These are phyloP conservation scores for Copromyces sp. DNA, from an alignment of 495 filamentous ascomycete species.

Conservation along the genomic window DNA sequence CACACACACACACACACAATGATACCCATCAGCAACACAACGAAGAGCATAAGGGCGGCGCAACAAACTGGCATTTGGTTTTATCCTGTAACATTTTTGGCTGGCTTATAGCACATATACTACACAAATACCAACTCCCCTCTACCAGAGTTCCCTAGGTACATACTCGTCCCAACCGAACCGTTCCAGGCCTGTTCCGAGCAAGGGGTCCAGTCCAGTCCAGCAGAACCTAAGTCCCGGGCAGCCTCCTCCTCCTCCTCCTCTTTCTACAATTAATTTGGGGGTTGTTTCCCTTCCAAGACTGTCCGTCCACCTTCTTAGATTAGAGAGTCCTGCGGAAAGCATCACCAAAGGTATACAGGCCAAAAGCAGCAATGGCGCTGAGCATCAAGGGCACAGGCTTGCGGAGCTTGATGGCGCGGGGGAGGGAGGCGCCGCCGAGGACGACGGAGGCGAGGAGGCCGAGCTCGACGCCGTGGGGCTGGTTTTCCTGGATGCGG, in stretches of 20 bases:
- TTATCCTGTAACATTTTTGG: background rate
- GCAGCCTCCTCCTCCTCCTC: background rate
- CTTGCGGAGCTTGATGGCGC: slow-evolving; percentile 71
- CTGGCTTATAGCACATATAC: background rate
- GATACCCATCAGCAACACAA: background rate
- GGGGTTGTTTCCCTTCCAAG: background rate
- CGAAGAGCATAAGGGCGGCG: background rate
- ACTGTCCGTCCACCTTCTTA: background rate
- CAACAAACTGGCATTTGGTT: background rate
- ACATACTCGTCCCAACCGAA: no score
- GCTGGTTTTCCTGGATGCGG: slow-evolving; percentile 52
- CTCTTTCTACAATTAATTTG: background rate
- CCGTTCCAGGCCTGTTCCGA: no score
- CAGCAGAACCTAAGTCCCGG: background rate
- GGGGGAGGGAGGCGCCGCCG: slow-evolving; percentile 70
- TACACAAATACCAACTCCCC: background rate
- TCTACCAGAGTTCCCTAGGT: background rate
- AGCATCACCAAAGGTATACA: slow-evolving; percentile 51
- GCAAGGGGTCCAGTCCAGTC: no score
- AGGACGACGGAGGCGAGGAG: slow-evolving; percentile 73
- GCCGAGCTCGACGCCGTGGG: slow-evolving; percentile 65
- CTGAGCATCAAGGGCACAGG: slow-evolving; percentile 66
- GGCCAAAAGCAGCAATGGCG: slow-evolving; percentile 47
- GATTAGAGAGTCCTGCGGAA: slow-evolving; percentile 28
- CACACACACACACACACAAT: background rate